Evolutionary conservation across 768 basidiomycete genomes (phyloP).

Genomic region (Boletus sp.): DNA sequence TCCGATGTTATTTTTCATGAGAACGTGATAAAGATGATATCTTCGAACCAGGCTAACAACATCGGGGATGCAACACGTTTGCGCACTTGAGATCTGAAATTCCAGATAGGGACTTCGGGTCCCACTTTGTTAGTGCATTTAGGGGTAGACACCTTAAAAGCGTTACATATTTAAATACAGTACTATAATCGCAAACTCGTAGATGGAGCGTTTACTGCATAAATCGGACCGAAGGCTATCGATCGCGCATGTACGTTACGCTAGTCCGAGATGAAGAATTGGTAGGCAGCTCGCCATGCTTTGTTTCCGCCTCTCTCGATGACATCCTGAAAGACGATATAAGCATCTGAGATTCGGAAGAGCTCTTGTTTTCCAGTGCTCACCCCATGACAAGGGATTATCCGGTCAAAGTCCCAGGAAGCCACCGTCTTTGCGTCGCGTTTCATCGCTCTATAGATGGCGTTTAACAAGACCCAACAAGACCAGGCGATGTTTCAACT

Average conservation of each 20-base stretch:
- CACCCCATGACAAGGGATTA: constrained; percentile 72
- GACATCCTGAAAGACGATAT: constrained; percentile 42
- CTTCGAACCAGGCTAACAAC: neutral
- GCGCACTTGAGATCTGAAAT: neutral
- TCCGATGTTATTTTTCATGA: neutral
- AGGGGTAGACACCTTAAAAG: neutral
- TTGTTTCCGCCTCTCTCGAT: constrained; percentile 60
- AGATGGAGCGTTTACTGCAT: neutral
- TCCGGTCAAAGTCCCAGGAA: constrained; percentile 70
- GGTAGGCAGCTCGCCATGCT: constrained; percentile 50
- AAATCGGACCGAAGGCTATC: neutral
- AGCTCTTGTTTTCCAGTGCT: constrained; percentile 9
- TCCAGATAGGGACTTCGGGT: neutral
- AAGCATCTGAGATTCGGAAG: neutral
- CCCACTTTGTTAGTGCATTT: neutral
- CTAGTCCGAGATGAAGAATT: constrained; percentile 26
- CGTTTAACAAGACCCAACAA: neutral
- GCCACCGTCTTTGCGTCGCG: constrained; percentile 63
- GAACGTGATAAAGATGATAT: neutral
- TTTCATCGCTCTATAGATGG: constrained; percentile 47
- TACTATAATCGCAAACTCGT: neutral
- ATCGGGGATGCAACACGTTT: neutral
- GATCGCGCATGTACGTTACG: neutral
- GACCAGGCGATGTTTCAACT: neutral
- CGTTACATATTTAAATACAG: constrained; percentile 7